Conservation (phyloP, 2,329 filamentous ascomycete genomes). For the Celoporthe dispersa region DNA sequence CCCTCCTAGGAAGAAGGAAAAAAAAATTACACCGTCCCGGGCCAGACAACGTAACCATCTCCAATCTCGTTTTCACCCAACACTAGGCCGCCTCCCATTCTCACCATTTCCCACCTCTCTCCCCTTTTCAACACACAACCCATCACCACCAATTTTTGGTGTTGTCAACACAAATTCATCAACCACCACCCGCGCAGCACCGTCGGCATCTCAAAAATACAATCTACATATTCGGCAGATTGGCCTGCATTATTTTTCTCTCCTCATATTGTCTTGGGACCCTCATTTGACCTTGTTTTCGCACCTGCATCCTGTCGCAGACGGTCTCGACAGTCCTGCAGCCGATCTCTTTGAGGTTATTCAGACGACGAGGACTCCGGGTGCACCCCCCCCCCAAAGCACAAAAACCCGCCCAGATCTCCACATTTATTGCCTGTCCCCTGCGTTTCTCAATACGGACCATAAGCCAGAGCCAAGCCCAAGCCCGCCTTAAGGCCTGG, state of each 20-base stretch:
- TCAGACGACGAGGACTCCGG: conserved; percentile 25
- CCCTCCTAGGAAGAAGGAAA: conserved; percentile 39
- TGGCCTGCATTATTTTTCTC: conserved; percentile 38
- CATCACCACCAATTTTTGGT: conserved; percentile 35
- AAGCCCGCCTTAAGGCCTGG: conserved; percentile 3
- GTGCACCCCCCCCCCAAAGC: conserved; percentile 20
- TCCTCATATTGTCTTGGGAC: conserved; percentile 32
- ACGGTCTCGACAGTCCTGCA: conserved; percentile 13
- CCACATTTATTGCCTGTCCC: conserved; percentile 27
- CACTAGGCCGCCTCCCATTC: conserved; percentile 40
- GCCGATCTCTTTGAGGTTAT: conserved; percentile 33
- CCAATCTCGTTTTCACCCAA: conserved; percentile 38
- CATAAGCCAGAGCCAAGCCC: conserved; percentile 10
- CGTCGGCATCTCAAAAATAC: conserved; percentile 42
- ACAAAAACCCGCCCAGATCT: conserved; percentile 25
- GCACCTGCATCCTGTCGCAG: conserved; percentile 19
- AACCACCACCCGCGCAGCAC: conserved; percentile 38
- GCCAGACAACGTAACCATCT: conserved; percentile 57
- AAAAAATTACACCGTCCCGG: conserved; percentile 49
- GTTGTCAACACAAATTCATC: conserved; percentile 35
- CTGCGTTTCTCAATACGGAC: neutral
- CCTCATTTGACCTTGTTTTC: conserved; percentile 34
- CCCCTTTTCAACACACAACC: conserved; percentile 36
- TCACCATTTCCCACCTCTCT: conserved; percentile 38
- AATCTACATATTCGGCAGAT: conserved; percentile 41